phyloP scores from a whole-genome alignment of 2,329 filamentous ascomycete genomes.

The Purpureocillium lavendulum region DNA sequence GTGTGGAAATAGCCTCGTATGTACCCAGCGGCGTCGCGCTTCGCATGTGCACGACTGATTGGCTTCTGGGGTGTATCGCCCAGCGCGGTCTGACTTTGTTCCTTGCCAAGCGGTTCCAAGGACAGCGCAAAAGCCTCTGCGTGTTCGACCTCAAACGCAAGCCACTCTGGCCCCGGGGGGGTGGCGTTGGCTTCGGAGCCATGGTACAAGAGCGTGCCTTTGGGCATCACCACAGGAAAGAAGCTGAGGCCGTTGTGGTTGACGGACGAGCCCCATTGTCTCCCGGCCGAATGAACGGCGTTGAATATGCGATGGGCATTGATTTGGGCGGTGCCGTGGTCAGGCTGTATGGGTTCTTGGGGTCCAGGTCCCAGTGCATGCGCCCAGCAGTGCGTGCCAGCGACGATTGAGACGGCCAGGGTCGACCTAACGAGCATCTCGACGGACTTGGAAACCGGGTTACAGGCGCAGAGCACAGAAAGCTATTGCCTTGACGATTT shows the following conservation, averaged over 20 bases:
- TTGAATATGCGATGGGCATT: slow-evolving; percentile 66
- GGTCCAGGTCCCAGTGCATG: background rate
- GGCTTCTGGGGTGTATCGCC: no score
- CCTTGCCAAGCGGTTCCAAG: background rate
- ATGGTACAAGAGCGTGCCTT: slow-evolving; percentile 60
- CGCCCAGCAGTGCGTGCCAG: no score
- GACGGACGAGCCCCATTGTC: slow-evolving; percentile 65
- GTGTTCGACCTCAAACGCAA: slow-evolving; percentile 72
- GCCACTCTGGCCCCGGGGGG: slow-evolving; percentile 54
- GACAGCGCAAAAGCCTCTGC: slow-evolving; percentile 52
- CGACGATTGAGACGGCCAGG: no score
- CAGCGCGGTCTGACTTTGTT: background rate
- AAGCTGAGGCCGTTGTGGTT: slow-evolving; percentile 71
- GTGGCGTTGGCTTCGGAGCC: slow-evolving; percentile 38
- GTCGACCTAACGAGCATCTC: no score
- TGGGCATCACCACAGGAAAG: slow-evolving; percentile 57
- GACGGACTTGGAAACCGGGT: no score
- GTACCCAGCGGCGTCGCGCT: background rate
- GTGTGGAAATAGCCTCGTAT: slow-evolving; percentile 55
- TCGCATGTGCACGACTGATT: background rate
- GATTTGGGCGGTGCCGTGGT: slow-evolving; percentile 25
- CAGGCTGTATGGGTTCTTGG: slow-evolving; percentile 21
- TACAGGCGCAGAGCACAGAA: no score
- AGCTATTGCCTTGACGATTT: no score
- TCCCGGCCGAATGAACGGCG: slow-evolving; percentile 60